Evolutionary conservation across 2,329 filamentous ascomycete genomes (phyloP).

Genomic region (Zopfia rhizophila): DNA sequence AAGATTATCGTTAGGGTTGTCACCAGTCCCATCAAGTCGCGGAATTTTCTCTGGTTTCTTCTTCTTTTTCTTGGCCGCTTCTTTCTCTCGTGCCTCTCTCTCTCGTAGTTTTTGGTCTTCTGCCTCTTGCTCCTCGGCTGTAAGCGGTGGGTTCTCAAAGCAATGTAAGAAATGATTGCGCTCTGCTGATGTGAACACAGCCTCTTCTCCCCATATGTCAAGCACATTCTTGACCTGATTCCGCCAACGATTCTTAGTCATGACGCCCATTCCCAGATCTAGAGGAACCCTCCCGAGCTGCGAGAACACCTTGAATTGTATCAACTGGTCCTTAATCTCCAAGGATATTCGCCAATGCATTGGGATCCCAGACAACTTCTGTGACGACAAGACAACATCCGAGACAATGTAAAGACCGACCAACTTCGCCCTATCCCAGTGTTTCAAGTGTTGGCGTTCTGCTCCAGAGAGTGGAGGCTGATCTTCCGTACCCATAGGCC

Average conservation of each 20-base stretch:
- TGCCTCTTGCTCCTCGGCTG: constrained; percentile 54
- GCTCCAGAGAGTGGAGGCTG: too few species aligned
- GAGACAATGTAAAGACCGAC: constrained; percentile 83
- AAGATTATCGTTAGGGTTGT: background rate
- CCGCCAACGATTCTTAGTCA: constrained; percentile 71
- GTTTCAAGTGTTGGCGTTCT: too few species aligned
- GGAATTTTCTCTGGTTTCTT: constrained; percentile 67
- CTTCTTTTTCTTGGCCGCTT: constrained; percentile 61
- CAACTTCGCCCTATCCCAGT: constrained; percentile 77
- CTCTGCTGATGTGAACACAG: constrained; percentile 33
- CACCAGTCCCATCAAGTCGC: background rate
- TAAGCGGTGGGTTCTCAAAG: constrained; percentile 28
- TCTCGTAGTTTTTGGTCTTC: too few species aligned
- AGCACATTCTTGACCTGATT: constrained; percentile 46
- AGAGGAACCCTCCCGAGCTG: constrained; percentile 78
- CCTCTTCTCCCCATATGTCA: constrained; percentile 45
- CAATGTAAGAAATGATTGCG: constrained; percentile 25
- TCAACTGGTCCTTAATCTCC: constrained; percentile 80
- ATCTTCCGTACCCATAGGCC: too few species aligned
- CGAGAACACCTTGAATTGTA: constrained; percentile 76
- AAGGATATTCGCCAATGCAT: too few species aligned
- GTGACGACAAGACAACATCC: constrained; percentile 81
- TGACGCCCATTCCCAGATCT: constrained; percentile 78
- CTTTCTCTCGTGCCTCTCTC: constrained; percentile 32
- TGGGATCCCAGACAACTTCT: background rate